phyloP scores from a whole-genome alignment of 108 stramenopile species.

The Fragilaria crotonensis region DNA sequence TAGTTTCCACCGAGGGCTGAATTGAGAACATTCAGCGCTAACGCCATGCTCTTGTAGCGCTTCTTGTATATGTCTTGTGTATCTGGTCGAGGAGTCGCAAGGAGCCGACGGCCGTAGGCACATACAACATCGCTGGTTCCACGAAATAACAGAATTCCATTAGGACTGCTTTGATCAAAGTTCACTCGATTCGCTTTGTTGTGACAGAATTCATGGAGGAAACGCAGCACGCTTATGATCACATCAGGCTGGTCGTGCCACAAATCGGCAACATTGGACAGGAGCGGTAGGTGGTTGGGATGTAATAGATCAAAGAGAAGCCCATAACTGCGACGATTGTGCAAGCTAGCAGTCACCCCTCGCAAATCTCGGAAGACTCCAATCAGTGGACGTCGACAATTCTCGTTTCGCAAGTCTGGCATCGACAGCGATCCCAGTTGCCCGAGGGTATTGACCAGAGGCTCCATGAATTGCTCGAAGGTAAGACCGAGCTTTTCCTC shows the following conservation, averaged over 20 bases:
- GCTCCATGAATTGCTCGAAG: slow-evolving; percentile 94
- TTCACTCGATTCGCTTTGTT: slow-evolving; percentile 97
- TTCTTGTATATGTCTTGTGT: slow-evolving; percentile 80
- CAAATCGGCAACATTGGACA: slow-evolving; percentile 81
- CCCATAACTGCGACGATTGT: slow-evolving; percentile 90
- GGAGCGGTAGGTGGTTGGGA: slow-evolving; percentile 80
- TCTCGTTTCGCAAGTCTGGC: slow-evolving; percentile 59
- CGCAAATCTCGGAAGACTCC: slow-evolving; percentile 93
- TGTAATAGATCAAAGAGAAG: slow-evolving; percentile 91
- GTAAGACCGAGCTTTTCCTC: slow-evolving; percentile 80
- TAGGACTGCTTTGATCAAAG: slow-evolving; percentile 94
- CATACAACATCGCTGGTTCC: slow-evolving; percentile 89
- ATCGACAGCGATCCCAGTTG: slow-evolving; percentile 62
- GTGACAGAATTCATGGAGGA: slow-evolving; percentile 93
- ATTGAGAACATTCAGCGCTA: slow-evolving; percentile 83
- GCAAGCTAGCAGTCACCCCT: slow-evolving; percentile 85
- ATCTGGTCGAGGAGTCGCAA: slow-evolving; percentile 44
- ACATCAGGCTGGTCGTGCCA: slow-evolving; percentile 95
- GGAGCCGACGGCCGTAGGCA: slow-evolving; percentile 75
- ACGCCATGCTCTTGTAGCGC: slow-evolving; percentile 89
- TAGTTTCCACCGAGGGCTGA: slow-evolving; percentile 94
- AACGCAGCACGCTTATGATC: slow-evolving; percentile 89
- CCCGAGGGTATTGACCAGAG: slow-evolving; percentile 63
- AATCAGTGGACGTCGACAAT: slow-evolving; percentile 70
- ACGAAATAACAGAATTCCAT: slow-evolving; percentile 97